Evolutionary conservation across 176 grass and related monocot genomes (phyloP), one percentile per base, ranked within the genome.

Genomic region (Rhynchospora pubera): DNA sequence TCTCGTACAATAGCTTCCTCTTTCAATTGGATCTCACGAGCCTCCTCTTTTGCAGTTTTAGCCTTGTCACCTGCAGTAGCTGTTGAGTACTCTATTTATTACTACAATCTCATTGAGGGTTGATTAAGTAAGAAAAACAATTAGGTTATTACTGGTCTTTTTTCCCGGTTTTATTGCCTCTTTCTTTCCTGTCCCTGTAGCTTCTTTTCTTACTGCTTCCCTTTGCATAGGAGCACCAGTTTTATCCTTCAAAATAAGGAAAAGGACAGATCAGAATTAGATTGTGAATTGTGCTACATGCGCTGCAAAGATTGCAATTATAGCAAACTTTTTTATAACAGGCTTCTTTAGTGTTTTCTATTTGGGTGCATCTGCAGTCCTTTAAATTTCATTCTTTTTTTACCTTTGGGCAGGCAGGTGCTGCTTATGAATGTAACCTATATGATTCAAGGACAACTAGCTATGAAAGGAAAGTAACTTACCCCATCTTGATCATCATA

Each of bases 41-140:
- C 95, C 87, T 98, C 92, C 85, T 98, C 95, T 91, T 98, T 98
- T 48, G 95, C 92, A 42, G 88, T 91, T 88, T 98, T 98, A 28
- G 74, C 82, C 89, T 98, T 98, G 50, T 98, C 95, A 2, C 70
- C 82, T 43, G 71, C 89, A 91, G 73, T 90, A 89, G 85, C 44
- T 47, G 45, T 24, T 75, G 61, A 83, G 62, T 9, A 70, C 18
- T 24, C 22, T 9, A 83, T 78, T 57, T 9, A 83, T 78, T 57
- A 57, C 56, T 81, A 18, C 10, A 59, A 69, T 81, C 56, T 45
- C 34, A 30, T 64, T 81, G 14, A 62, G 39, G 55, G 6, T 22
- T 62, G 4, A 23, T 79, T 79, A 24, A 77, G 43, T 53, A 62
- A 71, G 8, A 71, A 74, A 74, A 52, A 19, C 21, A 51, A 55